Conservation (phyloP, 208 protist genomes). For the Acanthamoeba castellanii region DNA sequence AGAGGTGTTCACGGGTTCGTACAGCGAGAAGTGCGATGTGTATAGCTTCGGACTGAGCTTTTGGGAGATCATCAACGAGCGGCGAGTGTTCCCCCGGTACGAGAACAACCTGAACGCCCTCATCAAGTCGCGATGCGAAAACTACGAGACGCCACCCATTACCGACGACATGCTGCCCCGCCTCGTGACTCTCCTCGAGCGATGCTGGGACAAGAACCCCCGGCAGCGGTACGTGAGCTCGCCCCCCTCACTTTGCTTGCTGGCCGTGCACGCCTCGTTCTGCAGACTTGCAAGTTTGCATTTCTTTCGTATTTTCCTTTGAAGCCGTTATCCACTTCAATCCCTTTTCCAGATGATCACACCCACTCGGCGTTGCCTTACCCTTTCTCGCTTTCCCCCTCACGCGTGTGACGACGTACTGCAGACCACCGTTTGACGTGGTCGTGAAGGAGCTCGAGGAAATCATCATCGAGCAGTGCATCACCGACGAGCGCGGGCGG, state of each 20-base stretch:
- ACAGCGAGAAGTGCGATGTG: constrained; percentile 68
- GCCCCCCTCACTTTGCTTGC: neutral
- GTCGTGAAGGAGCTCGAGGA: constrained; percentile 64
- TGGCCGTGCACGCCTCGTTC: neutral
- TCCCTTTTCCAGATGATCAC: too few species aligned
- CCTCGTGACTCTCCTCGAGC: constrained; percentile 26
- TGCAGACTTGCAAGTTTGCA: neutral
- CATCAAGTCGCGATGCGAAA: constrained; percentile 28
- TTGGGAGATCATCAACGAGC: constrained; percentile 69
- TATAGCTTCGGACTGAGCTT: constrained; percentile 72
- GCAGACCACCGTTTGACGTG: constrained; percentile 65
- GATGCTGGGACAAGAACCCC: constrained; percentile 63
- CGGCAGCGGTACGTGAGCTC: neutral
- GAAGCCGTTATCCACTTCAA: too few species aligned
- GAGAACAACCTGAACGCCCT: constrained; percentile 35
- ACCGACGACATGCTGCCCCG: constrained; percentile 53
- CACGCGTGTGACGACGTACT: neutral
- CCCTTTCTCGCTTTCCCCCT: neutral
- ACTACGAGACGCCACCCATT: constrained; percentile 44
- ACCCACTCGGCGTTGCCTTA: too few species aligned
- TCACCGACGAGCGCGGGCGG: constrained; percentile 1
- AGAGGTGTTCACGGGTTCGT: constrained; percentile 70
- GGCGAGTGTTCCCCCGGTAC: constrained; percentile 55
- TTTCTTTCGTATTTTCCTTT: neutral
- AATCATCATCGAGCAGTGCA: constrained; percentile 67